These are phyloP conservation scores for Exophiala sp. DNA, from an alignment of 2,329 filamentous ascomycete genomes.

Conservation along the genomic window DNA sequence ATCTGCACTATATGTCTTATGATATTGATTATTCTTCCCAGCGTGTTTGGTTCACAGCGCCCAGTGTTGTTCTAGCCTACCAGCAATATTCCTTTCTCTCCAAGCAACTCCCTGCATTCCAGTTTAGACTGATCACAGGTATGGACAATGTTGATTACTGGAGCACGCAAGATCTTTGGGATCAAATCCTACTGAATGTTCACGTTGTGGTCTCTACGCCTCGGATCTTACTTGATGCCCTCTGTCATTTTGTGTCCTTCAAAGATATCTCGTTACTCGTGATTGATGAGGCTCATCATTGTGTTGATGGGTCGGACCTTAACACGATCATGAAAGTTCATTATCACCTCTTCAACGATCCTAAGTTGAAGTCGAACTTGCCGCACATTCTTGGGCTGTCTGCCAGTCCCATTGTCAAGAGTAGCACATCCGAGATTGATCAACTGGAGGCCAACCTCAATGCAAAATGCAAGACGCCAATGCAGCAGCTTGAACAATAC, in stretches of 20 bases:
- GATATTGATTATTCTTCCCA: constrained; percentile 21
- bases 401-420: constrained; percentile 68
- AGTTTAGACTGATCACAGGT: constrained; percentile 63
- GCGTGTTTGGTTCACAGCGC: constrained; percentile 69
- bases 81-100: constrained; percentile 64
- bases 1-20: not conserved
- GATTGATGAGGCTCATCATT: constrained; percentile 86
- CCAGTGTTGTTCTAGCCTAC: constrained; percentile 63
- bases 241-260: constrained; percentile 70
- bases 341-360: constrained; percentile 55
- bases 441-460: constrained; percentile 67
- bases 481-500: constrained; percentile 65
- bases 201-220: constrained; percentile 75
- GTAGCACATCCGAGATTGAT: constrained; percentile 29
- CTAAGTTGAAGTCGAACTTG: constrained; percentile 33
- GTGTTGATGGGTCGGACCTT: constrained; percentile 60
- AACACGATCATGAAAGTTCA: constrained; percentile 70
- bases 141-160: constrained; percentile 69
- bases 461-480: constrained; percentile 66
- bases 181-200: constrained; percentile 60
- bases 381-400: constrained; percentile 75
- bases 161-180: constrained; percentile 66
- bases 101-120: constrained; percentile 55
- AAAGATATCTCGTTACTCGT: constrained; percentile 64
- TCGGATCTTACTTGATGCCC: constrained; percentile 69